These are phyloP conservation scores for Trichothecium roseum DNA, from an alignment of 2,329 filamentous ascomycete genomes.

Conservation along the genomic window DNA sequence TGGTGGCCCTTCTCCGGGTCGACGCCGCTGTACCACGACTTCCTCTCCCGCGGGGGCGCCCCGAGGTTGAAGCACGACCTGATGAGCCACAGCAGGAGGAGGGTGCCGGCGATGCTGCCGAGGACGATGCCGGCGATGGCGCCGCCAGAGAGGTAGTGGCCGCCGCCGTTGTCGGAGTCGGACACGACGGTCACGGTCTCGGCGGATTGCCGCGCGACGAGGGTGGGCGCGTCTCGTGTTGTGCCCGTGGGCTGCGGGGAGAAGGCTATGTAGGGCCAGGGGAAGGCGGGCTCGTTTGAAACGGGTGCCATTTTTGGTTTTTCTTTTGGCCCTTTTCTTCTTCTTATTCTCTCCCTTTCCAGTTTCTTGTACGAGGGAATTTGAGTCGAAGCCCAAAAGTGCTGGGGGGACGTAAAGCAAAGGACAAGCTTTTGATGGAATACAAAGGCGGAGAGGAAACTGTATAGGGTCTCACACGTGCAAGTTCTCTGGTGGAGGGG, in stretches of 20 bases:
- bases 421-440: no score
- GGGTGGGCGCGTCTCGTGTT: neutral
- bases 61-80: slow-evolving; percentile 32
- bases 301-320: neutral
- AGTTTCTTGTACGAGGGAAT: no score
- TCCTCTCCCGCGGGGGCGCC: slow-evolving; percentile 19
- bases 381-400: no score
- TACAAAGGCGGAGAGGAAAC: no score
- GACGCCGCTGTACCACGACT: slow-evolving; percentile 22
- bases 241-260: neutral
- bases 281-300: neutral
- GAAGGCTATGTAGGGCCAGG: neutral
- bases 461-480: no score
- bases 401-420: no score
- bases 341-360: no score
- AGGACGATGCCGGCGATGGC: slow-evolving; percentile 42
- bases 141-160: slow-evolving; percentile 28
- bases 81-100: slow-evolving; percentile 36
- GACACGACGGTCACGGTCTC: slow-evolving; percentile 20
- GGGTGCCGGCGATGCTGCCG: slow-evolving; percentile 33
- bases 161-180: slow-evolving; percentile 8
- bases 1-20: slow-evolving; percentile 12
- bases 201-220: neutral
- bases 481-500: no score
- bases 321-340: neutral